phyloP scores from a whole-genome alignment of 2,329 filamentous ascomycete species.

The Apiospora hydei region DNA sequence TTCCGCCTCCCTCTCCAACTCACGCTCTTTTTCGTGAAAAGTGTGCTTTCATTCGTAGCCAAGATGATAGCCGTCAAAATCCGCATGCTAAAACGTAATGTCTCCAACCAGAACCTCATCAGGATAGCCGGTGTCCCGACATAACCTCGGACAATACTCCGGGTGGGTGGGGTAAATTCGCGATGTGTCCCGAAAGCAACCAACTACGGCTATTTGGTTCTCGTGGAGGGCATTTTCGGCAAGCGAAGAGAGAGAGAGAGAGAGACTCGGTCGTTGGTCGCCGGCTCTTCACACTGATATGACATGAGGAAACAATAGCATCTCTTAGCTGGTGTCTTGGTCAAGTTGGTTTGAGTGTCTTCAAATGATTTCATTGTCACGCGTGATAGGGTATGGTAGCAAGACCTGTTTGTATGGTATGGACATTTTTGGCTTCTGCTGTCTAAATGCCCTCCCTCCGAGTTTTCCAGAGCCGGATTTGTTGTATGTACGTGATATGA shows the following conservation, averaged over 20 bases:
- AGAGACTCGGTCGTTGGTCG: background rate
- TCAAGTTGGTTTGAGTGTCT: too few species aligned
- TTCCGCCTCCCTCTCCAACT: background rate
- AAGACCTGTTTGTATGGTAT: background rate
- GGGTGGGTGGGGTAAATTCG: conserved; percentile 20
- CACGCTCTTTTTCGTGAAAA: background rate
- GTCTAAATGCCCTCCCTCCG: background rate
- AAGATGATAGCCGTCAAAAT: background rate
- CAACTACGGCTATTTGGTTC: conserved; percentile 18
- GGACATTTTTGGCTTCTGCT: conserved; percentile 8
- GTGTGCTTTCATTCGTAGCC: background rate
- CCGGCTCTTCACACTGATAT: too few species aligned
- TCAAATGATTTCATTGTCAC: too few species aligned
- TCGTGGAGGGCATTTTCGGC: background rate
- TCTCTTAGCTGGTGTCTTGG: too few species aligned
- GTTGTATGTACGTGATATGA: conserved; percentile 4
- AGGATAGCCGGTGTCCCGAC: conserved; percentile 21
- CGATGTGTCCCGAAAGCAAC: conserved; percentile 12
- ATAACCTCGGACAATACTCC: conserved; percentile 22
- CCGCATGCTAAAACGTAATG: conserved; percentile 7
- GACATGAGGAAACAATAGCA: too few species aligned
- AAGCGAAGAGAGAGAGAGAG: background rate
- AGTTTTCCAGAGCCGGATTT: background rate
- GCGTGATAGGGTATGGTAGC: background rate
- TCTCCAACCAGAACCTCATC: background rate